Evolutionary conservation across 2,329 filamentous ascomycete genomes (phyloP).

Genomic region (Cercospora sesami): DNA sequence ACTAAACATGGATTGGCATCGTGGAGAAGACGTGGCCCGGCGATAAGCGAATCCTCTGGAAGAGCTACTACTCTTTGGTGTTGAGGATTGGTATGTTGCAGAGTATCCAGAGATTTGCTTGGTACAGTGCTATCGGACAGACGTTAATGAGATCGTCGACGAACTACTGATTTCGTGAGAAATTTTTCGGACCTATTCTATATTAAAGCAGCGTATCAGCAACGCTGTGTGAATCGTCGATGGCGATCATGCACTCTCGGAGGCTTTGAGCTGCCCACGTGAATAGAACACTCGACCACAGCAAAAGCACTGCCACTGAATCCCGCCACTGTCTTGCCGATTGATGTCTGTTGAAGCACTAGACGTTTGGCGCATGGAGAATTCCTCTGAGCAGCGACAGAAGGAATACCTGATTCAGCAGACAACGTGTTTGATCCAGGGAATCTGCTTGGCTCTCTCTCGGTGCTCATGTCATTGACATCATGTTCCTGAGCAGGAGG

Average conservation of each 20-base stretch:
- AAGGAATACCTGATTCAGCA: neutral
- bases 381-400: neutral
- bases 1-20: neutral
- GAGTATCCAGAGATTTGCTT: neutral
- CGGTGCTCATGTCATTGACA: neutral
- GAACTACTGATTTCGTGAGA: neutral
- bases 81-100: neutral
- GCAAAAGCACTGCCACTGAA: neutral
- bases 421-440: neutral
- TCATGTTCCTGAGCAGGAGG: neutral
- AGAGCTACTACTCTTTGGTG: neutral
- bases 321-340: neutral
- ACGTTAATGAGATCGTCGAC: neutral
- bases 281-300: neutral
- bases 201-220: neutral
- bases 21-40: neutral
- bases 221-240: neutral
- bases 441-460: neutral
- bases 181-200: neutral
- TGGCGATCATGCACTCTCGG: neutral
- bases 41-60: neutral
- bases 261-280: neutral
- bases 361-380: neutral
- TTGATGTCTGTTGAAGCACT: neutral
- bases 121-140: neutral